These are phyloP conservation scores for Piper betle DNA, from an alignment of 164 flowering plant genomes.

Conservation along the genomic window DNA sequence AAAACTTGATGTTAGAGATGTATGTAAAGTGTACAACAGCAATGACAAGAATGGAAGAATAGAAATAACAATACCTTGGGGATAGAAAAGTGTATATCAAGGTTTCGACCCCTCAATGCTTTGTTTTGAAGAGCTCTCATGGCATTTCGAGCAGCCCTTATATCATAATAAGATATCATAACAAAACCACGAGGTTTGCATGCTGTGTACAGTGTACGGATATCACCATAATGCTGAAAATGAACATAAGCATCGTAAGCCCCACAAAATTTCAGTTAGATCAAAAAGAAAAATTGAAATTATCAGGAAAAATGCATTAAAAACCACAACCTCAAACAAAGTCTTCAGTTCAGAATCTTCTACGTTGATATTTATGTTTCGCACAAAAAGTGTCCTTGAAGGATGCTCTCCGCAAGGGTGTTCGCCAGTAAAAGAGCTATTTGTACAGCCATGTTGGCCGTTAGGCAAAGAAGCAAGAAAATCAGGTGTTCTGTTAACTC, in stretches of 20 bases:
- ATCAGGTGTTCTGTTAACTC: constrained; percentile 15
- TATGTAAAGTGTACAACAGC: no score
- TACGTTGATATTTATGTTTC: constrained; percentile 60
- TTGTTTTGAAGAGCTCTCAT: constrained; percentile 66
- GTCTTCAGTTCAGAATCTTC: constrained; percentile 51
- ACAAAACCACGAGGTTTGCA: constrained; percentile 78
- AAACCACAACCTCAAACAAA: constrained; percentile 49
- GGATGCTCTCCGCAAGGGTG: constrained; percentile 52
- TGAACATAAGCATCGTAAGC: constrained; percentile 1
- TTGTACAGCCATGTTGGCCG: constrained; percentile 15
- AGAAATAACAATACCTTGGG: constrained; percentile 45
- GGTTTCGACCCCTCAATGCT: constrained; percentile 48
- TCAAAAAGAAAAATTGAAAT: no score
- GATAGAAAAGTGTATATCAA: constrained; percentile 70
- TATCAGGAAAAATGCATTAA: no score
- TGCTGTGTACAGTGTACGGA: constrained; percentile 64
- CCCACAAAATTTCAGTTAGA: neutral
- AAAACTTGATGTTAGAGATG: no score
- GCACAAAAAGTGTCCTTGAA: constrained; percentile 67
- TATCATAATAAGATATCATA: constrained; percentile 68
- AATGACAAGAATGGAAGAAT: neutral
- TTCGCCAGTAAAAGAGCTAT: constrained; percentile 25
- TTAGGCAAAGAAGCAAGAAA: constrained; percentile 14
- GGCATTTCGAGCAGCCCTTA: constrained; percentile 73
- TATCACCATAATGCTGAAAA: constrained; percentile 67